Evolutionary conservation across 2,329 filamentous ascomycete species (phyloP).

Genomic region (Beauveria bassiana): DNA sequence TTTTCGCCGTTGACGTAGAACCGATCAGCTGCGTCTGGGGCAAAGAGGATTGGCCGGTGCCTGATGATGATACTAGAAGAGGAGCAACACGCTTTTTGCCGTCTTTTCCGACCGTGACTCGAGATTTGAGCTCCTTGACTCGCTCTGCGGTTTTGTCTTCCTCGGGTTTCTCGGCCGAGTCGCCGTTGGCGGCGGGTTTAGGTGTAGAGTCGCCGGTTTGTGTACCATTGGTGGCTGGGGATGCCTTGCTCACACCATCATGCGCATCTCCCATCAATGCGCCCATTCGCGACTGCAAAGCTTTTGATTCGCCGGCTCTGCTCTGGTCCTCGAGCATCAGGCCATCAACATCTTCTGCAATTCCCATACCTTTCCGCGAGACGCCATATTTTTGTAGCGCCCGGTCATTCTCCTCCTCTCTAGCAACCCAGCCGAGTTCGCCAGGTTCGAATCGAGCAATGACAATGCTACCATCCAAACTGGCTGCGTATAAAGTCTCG

Average conservation of each 20-base stretch:
- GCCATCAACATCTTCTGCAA: conserved; percentile 87
- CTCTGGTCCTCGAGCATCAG: conserved; percentile 82
- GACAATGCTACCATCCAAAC: conserved; percentile 82
- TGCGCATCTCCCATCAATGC: conserved; percentile 88
- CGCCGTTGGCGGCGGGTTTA: conserved; percentile 33
- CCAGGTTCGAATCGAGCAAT: conserved; percentile 74
- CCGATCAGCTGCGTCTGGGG: conserved; percentile 85
- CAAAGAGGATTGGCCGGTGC: conserved; percentile 76
- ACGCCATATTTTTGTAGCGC: conserved; percentile 88
- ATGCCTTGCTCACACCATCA: conserved; percentile 45
- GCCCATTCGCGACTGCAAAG: conserved; percentile 91
- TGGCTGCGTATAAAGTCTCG: conserved; percentile 75
- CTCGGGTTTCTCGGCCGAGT: conserved; percentile 25
- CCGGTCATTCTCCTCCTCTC: conserved; percentile 83
- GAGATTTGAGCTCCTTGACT: conserved; percentile 65
- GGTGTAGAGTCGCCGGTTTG: conserved; percentile 32
- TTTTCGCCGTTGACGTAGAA: conserved; percentile 52
- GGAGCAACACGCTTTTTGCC: conserved; percentile 95
- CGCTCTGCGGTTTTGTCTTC: conserved; percentile 45
- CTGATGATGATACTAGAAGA: conserved; percentile 82
- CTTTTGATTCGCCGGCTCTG: conserved; percentile 82
- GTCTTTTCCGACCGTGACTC: conserved; percentile 92
- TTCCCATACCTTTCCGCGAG: conserved; percentile 78
- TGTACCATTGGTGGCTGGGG: conserved; percentile 37
- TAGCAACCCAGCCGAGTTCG: conserved; percentile 83